Percentiles rank a stretch among this genome's conserved stretches.
phyloP scores from a whole-genome alignment of 2,329 filamentous ascomycete genomes.

The Phialocephala sp. region DNA sequence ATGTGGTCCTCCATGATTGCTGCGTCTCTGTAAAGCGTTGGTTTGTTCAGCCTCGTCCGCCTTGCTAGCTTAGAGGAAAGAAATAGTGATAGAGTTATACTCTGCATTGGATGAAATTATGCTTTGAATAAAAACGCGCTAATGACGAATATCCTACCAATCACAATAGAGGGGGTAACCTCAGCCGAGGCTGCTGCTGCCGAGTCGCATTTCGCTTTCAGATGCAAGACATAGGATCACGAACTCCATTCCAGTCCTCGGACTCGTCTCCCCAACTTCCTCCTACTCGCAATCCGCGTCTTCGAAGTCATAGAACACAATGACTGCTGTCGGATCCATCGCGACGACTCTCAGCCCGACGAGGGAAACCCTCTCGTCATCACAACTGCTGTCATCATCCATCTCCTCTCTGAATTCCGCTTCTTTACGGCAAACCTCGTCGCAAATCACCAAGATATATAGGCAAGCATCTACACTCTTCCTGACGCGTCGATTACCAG shows the following conservation, averaged over 20 bases:
- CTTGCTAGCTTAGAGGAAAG: constrained; percentile 10
- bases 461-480: constrained; percentile 94
- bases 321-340: constrained; percentile 38
- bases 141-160: constrained; percentile 8
- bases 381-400: constrained; percentile 68
- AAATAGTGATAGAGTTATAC: neutral
- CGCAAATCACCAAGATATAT: constrained; percentile 88
- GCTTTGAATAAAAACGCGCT: constrained; percentile 12
- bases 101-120: constrained; percentile 2
- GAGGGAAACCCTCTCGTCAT: constrained; percentile 54
- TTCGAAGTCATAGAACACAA: constrained; percentile 26
- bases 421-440: constrained; percentile 64
- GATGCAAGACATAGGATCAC: constrained; percentile 19
- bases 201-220: constrained; percentile 21
- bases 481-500: constrained; percentile 88
- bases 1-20: constrained; percentile 20
- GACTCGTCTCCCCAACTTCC: constrained; percentile 22
- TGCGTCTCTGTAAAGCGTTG: neutral
- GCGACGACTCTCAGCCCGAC: constrained; percentile 38
- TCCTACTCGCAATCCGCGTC: constrained; percentile 19
- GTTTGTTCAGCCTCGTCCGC: constrained; percentile 26
- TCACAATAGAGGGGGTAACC: neutral
- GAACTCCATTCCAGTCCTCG: constrained; percentile 31
- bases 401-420: constrained; percentile 71
- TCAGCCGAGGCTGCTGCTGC: constrained; percentile 27